Base-by-base conservation (phyloP, 1,139 yeast species). In the Blastobotrys aristatus region DNA sequence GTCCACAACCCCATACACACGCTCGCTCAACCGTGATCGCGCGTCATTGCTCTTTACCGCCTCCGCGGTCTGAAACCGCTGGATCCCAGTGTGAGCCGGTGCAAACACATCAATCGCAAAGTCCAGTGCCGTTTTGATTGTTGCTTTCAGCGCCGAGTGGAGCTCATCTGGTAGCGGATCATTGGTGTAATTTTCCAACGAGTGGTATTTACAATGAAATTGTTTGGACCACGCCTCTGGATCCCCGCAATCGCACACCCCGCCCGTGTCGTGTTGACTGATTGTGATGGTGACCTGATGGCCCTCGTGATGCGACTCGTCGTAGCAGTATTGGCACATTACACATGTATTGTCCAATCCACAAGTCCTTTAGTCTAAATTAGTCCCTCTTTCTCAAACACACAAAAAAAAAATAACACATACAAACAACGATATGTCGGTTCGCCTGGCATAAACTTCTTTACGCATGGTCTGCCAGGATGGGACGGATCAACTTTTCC, bases 161-260 rank as follows among this genome's bases (percentile, higher is more conserved):
- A 67, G 50, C 24, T 66, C 69, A 11, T 57, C 56, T 2, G 68
- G 66, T 16, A 64, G 48, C 1, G 60, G 57, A 13, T 53, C 50
- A 21, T 51, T 46, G 8, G 51, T 39, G 47, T 49, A 48, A 43
- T 56, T 52, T 24, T 52, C 55, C 24, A 59, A 38, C 29, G 63
- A 53, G 40, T 57, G 66, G 47, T 71, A 61, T 37, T 64, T 61
- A 64, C 97, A 90, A 47, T 77, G 68, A 45, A 82, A 68, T 2
- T 69, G 66, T 4, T 62, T 64, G 29, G 70, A 74, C 82, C 95
- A 90, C 0, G 96, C 95, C 53, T 83, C 87, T 0, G 77, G 73
- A 61, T 92, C 96, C 1, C 97, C 97, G 68, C 97, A 92, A 63
- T 92, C 97, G 63, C 97, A 92, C 4, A 89, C 89, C 0, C 97